Base-by-base conservation (phyloP, 805 yeast species). In the Naumovozyma baii region DNA sequence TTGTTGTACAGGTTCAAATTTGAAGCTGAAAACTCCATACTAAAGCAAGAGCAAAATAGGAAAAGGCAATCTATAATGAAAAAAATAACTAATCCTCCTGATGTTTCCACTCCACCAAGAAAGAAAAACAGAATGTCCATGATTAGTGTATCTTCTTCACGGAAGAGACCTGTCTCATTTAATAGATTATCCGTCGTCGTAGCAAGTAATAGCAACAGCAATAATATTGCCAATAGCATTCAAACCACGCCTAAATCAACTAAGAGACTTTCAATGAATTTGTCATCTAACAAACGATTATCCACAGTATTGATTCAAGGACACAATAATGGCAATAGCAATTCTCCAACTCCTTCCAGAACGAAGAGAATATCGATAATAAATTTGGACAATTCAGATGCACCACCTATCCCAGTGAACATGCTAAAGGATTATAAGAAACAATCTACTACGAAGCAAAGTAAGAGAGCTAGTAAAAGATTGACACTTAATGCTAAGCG, bases 1-100 rank as follows among this genome's bases (percentile, higher is more conserved):
- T 62, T 86, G 33, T 66, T 85, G 46, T 66, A 77, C 67, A 74
- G 82, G 48, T 86, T 85, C 59, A 70, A 92, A 45, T 75, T 74
- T 45, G 87, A 81, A 41, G 55, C 59, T 12, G 49, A 62, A 47
- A 47, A 57, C 41, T 62, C 62, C 38, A 44, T 38, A 34, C 9
- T 47, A 39, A 45, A 52, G 43, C 53, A 62, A 50, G 36, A 62
- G 65, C 49, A 64, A 62, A 39, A 64, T 60, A 35, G 65, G 63
- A 52, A 72, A 69, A 29, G 70, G 67, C 33, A 60, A 62, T 45
- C 63, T 33, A 54, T 46, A 12, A 39, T 43, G 16, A 39, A 48
- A 17, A 46, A 38, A 29, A 32, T 47, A 4, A 34, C 30, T 31
- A 5, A n/a, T n/a, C n/a, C n/a, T n/a, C n/a, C 39, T 2, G 33